Base-by-base conservation (phyloP, 1,284 basidiomycete genomes). In the Lignosus rhinocerotis region DNA sequence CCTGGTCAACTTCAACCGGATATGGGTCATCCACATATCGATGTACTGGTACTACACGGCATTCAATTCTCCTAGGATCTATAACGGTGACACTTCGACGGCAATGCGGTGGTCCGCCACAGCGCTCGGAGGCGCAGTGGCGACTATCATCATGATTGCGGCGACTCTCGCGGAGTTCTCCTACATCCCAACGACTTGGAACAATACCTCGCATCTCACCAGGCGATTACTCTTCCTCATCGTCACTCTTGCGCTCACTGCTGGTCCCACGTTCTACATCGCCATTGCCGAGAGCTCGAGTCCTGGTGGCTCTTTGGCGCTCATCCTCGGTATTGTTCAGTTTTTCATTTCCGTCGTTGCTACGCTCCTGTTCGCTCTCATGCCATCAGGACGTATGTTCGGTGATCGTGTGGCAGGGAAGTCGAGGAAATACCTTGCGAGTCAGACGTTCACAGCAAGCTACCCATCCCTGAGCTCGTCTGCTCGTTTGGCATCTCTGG, bases 111-210 rank as follows among this genome's bases (percentile, higher is more conserved):
- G 92, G 92, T 94, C 92, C 30, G 92, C 90, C 21, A 88, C 88
- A 10, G 95, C 93, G 4, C 84, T 97, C 1, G 95, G 95, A 49
- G 95, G 95, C 55, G 92, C 90, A 3, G 91, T 97, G 47, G 87
- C 95, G 1, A 91, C 93, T 0, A 69, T 92, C 57, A 96, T 97
- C 77, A 96, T 96, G 94, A 94, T 97, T 55, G 77, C 85, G 63
- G 95, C 95, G 44, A 97, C 95, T 4, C 79, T 96, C 50, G 88
- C 88, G 62, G 95, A 97, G 76, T 96, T 96, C 75, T 90, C 90
- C 46, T 97, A 96, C 78, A 95, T 98, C 71, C 95, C 95, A 1
- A 93, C 93, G 2, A 96, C 93, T 21, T 97, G 95, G 95, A 96
- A 96, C 76, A 97, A 96, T 77, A 93, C 94, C 12, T 94, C 94